Percentiles rank a stretch among this genome's conserved stretches.
phyloP scores from a whole-genome alignment of 805 yeast species.

The Myxozyma geophila region DNA sequence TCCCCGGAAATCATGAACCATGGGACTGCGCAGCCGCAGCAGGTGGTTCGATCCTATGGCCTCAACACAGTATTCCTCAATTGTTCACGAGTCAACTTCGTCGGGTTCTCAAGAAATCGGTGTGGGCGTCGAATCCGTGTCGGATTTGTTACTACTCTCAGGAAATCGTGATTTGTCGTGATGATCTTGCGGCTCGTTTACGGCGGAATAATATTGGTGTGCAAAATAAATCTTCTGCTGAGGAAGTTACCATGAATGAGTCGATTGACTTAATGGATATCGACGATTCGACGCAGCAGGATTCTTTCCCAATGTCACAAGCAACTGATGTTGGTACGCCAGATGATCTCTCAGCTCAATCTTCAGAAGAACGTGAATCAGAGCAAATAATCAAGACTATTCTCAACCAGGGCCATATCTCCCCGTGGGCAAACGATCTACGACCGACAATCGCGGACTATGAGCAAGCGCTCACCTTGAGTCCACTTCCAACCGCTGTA shows the following conservation, averaged over 20 bases:
- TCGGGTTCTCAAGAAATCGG: slow-evolving; percentile 57
- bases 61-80: slow-evolving; percentile 72
- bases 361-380: slow-evolving; percentile 9
- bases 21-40: slow-evolving; percentile 78
- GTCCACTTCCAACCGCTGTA: slow-evolving; percentile 74
- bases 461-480: slow-evolving; percentile 69
- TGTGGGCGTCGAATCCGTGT: slow-evolving; percentile 77
- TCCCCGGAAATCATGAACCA: slow-evolving; percentile 93
- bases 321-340: background rate
- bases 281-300: slow-evolving; percentile 12
- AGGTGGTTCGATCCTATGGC: slow-evolving; percentile 67
- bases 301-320: slow-evolving; percentile 10
- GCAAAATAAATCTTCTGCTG: slow-evolving; percentile 28
- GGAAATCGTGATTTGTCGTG: slow-evolving; percentile 76
- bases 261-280: slow-evolving; percentile 28
- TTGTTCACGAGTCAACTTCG: slow-evolving; percentile 71
- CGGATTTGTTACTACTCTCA: slow-evolving; percentile 79
- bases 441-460: slow-evolving; percentile 72
- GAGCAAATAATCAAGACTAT: slow-evolving; percentile 59
- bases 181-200: slow-evolving; percentile 71
- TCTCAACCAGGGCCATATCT: slow-evolving; percentile 83
- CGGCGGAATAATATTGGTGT: slow-evolving; percentile 65
- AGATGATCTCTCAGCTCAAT: background rate
- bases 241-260: slow-evolving; percentile 31
- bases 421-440: slow-evolving; percentile 69